Base-by-base conservation (phyloP, 805 yeast species). In the Clavispora fructus region DNA sequence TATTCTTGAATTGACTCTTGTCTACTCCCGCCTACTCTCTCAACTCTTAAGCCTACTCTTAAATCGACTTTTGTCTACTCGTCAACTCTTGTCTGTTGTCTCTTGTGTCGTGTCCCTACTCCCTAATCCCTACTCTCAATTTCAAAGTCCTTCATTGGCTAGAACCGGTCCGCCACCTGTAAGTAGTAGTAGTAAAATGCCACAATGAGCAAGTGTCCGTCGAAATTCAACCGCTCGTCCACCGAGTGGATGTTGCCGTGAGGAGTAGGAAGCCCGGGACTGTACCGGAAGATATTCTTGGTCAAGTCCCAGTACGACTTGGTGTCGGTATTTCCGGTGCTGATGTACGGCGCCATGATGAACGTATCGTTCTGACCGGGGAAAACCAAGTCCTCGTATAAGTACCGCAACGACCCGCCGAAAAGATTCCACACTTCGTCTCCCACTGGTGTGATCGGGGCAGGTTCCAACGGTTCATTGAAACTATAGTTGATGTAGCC, bases 311-410 rank as follows among this genome's bases (percentile, higher is more conserved):
- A 78, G 59, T 81, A 81, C 46, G 74, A 66, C 53, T 71, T 72
- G 14, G 85, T 79, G 59, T 81, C 87, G 3, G 87, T 81, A 58
- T 81, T 80, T 11, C 79, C 85, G 13, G 82, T 67, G 62, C 75
- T 70, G 16, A 79, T 55, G 30, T 68, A 67, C 19, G 85, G 82
- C 1, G 82, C 61, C 23, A 61, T 43, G 13, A 51, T 45, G 39
- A 40, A 47, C 5, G 52, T 41, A 5, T 47, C 52, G 40, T 48
- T 42, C 14, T 37, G 13, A 2, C 23, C 46, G 2, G 62, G 62
- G 52, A 69, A 68, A 6, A 71, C 70, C 47, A 74, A 59, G 35
- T 82, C 83, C 60, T 83, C 87, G 57, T 78, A 79, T 41, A 85
- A 74, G 48, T 79, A 76, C 51, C 83, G 75, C 32, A 82, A 68